Conservation (phyloP, 768 basidiomycete genomes). For the Amanita pallidorosea region DNA sequence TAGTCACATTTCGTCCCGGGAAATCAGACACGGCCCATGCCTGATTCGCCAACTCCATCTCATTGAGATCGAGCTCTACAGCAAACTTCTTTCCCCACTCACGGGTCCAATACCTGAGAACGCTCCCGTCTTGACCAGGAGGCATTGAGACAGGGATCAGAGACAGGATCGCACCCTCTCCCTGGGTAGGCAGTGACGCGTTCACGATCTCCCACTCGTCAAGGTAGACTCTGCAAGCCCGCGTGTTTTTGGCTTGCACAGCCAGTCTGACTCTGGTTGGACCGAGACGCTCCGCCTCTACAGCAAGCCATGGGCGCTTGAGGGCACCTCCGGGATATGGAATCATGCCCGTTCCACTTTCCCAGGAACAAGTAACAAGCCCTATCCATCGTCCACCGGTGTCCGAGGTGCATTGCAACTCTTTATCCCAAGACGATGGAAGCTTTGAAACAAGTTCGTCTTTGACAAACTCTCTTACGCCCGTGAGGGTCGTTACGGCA, state of each 20-base stretch:
- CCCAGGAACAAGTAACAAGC: slow-evolving; percentile 40
- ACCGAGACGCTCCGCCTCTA: slow-evolving; percentile 29
- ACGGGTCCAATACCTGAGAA: slow-evolving; percentile 50
- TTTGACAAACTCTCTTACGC: slow-evolving; percentile 30
- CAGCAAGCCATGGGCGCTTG: slow-evolving; percentile 29
- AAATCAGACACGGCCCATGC: slow-evolving; percentile 13
- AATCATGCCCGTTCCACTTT: slow-evolving; percentile 17
- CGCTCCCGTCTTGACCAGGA: slow-evolving; percentile 13
- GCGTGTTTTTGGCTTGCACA: slow-evolving; percentile 49
- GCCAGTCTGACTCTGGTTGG: slow-evolving; percentile 33
- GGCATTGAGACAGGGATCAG: not conserved
- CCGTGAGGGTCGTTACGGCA: slow-evolving; percentile 31
- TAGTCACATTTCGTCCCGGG: not conserved
- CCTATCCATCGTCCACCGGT: slow-evolving; percentile 17
- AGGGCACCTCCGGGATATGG: slow-evolving; percentile 25
- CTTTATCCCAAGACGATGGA: slow-evolving; percentile 35
- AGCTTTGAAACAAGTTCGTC: slow-evolving; percentile 34
- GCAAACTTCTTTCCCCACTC: slow-evolving; percentile 43
- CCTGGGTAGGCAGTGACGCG: not conserved
- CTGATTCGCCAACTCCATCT: not conserved
- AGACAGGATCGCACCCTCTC: not conserved
- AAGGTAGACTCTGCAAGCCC: slow-evolving; percentile 45
- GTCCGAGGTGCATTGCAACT: slow-evolving; percentile 19
- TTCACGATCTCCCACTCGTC: slow-evolving; percentile 18
- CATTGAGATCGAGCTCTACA: slow-evolving; percentile 39